Evolutionary conservation across 306 rosid species (phyloP), one percentile per base, ranked within the genome.

Genomic region (Trifolium pratense): DNA sequence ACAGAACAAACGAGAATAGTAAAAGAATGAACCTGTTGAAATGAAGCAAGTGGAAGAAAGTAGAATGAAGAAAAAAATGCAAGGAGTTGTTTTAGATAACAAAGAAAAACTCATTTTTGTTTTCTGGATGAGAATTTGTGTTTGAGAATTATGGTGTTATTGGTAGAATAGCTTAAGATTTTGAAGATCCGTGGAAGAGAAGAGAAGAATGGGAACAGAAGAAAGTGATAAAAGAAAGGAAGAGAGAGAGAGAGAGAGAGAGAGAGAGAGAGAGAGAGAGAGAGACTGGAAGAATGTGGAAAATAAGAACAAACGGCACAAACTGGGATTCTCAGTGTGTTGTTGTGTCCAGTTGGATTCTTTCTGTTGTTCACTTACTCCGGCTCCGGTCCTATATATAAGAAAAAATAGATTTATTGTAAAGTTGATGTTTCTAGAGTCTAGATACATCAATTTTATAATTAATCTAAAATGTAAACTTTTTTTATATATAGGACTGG

Each of bases 11-110:
- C 3, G n/a, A 29, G 1, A 29, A 26, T 2, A 29, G 40, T 15
- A n/a, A 3, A 72, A 34, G 65, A 12, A n/a, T 76, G 62, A 78
- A 90, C 96, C 96, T 86, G 96, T 81, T 16, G 89, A 77, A 83
- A 73, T 72, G 84, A 88, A 88, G 73, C 43, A 53, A 48, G 74
- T 62, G 68, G 73, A 85, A 45, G 80, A 87, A 8, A 88, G 68
- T 12, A 80, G 71, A 49, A 73, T 68, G 18, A 82, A 43, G 36
- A 88, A 32, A 16, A 82, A 60, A 78, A 81, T 25, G 85, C 66
- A 57, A 66, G 63, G 57, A 66, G 53, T 42, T 10, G 75, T 1
- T 71, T 75, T 81, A 59, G 82, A 63, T 13, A 25, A 9, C 17
- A 76, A 49, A 39, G 67, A 36, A 46, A 59, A 67, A 11, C 74